Evolutionary conservation across 495 filamentous ascomycete species (phyloP).

Genomic region (Xylaria castorea): DNA sequence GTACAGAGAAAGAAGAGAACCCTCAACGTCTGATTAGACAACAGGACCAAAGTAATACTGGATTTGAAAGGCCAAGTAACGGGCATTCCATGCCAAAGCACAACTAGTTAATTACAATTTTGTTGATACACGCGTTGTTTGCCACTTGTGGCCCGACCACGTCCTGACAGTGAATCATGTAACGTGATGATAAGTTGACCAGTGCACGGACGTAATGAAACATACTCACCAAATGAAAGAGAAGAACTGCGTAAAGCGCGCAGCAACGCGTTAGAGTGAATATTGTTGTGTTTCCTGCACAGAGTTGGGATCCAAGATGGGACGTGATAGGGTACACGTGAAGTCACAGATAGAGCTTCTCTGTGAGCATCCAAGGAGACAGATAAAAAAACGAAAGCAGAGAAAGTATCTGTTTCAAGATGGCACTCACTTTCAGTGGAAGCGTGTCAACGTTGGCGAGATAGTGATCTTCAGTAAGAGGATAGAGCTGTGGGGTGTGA

Average conservation of each 20-base stretch:
- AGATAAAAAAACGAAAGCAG: not conserved
- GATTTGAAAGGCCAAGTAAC: not conserved
- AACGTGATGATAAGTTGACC: not conserved
- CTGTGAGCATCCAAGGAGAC: not conserved
- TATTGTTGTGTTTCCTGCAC: not conserved
- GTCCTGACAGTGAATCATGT: not conserved
- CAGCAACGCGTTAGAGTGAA: not conserved
- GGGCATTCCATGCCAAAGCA: not conserved
- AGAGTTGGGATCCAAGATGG: not conserved
- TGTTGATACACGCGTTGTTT: not conserved
- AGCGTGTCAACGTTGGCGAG: not conserved
- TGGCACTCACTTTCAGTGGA: not conserved
- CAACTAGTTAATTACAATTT: not conserved
- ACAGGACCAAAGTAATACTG: too few relatives aligned
- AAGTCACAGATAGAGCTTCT: not conserved
- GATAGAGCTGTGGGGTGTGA: not conserved
- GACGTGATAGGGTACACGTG: not conserved
- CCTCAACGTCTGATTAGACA: not conserved
- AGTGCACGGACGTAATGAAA: not conserved
- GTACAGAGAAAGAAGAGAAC: not conserved
- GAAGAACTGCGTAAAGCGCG: not conserved
- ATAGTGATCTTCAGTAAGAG: not conserved
- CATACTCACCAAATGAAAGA: not conserved
- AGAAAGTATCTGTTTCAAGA: not conserved
- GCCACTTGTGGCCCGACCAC: not conserved